phyloP scores from a whole-genome alignment of 345 rosid genomes.

The Toxicodendron radicans region DNA sequence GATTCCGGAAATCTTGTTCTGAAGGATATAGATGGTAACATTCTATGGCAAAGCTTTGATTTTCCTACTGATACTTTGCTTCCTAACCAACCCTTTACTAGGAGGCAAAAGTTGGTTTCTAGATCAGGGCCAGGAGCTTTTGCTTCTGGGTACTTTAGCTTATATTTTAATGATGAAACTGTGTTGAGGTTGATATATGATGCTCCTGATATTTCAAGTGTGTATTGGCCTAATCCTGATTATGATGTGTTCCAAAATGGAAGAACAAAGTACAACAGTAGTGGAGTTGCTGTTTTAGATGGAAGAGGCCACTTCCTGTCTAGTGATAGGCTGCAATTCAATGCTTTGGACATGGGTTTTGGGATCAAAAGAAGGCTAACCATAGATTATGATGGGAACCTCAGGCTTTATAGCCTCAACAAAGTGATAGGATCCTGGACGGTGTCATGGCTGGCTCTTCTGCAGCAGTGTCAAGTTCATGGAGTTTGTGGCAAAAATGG shows the following conservation, averaged over 20 bases:
- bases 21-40: too few relatives aligned
- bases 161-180: slow-evolving; percentile 32
- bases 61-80: slow-evolving; percentile 40
- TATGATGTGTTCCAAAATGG: slow-evolving; percentile 15
- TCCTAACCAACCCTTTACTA: slow-evolving; percentile 29
- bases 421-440: slow-evolving; percentile 8
- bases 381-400: slow-evolving; percentile 37
- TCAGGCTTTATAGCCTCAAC: slow-evolving; percentile 28
- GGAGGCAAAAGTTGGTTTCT: slow-evolving; percentile 21
- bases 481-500: slow-evolving; percentile 41
- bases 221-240: slow-evolving; percentile 34
- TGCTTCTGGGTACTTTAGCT: slow-evolving; percentile 32
- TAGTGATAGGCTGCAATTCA: slow-evolving; percentile 14
- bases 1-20: slow-evolving; percentile 31
- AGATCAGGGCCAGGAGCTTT: slow-evolving; percentile 11
- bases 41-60: slow-evolving; percentile 41
- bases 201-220: slow-evolving; percentile 25
- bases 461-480: slow-evolving; percentile 25
- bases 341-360: slow-evolving; percentile 29
- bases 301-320: slow-evolving; percentile 27
- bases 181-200: slow-evolving; percentile 24
- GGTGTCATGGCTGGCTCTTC: slow-evolving; percentile 33
- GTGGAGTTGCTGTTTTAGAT: slow-evolving; percentile 26
- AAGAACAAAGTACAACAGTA: slow-evolving; percentile 28
- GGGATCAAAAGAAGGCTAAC: slow-evolving; percentile 24